These are phyloP conservation scores for Blastocystis sp. DNA, from an alignment of 352 stramenopile genomes.

Conservation along the genomic window DNA sequence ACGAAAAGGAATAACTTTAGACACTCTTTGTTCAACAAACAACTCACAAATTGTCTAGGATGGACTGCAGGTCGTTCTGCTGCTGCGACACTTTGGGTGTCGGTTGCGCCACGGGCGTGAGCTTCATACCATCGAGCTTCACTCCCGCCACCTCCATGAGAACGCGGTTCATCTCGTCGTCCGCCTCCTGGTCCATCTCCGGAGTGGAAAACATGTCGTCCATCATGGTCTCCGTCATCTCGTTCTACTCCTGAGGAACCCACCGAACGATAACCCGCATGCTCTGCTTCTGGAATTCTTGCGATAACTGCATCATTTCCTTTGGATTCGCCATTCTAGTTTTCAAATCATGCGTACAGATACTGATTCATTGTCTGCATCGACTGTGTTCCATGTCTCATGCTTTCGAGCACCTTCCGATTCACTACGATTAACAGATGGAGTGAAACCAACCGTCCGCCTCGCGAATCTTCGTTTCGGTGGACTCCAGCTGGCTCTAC, in stretches of 20 bases:
- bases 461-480: no score
- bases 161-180: conserved; percentile 49
- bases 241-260: background rate
- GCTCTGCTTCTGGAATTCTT: background rate
- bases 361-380: background rate
- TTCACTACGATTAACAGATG: background rate
- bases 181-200: conserved; percentile 41
- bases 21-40: background rate
- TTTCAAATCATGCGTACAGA: background rate
- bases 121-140: background rate
- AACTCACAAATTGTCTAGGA: background rate
- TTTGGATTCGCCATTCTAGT: background rate
- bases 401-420: background rate
- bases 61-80: no score
- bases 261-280: background rate
- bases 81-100: background rate
- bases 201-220: background rate
- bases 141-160: conserved; percentile 20
- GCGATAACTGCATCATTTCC: background rate
- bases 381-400: background rate
- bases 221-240: background rate
- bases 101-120: background rate
- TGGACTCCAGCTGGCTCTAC: no score
- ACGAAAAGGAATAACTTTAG: conserved; percentile 45
- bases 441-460: no score